Base-by-base conservation (phyloP, 1,139 yeast genomes). In the Pichia kudriavzevii region DNA sequence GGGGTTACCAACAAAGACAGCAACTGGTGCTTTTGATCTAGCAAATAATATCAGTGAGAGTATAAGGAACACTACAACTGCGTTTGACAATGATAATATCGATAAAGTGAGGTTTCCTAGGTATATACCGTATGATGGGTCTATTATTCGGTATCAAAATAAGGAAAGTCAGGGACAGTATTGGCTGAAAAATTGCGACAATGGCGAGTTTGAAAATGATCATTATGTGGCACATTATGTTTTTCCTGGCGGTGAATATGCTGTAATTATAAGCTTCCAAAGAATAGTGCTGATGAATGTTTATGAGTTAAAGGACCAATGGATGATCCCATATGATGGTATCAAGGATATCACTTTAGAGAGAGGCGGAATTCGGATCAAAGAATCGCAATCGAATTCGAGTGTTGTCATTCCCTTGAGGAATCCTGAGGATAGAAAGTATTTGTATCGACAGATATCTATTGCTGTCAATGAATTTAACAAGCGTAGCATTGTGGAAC, bases 41-140 rank as follows among this genome's bases (percentile, higher is more conserved):
- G 95, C 98, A 0, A 81, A 85, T 31, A 88, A 85, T 59, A 79
- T 91, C 20, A 79, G 95, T 61, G 97, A 88, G 56, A 97, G 97
- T 17, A 88, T 93, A 32, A 71, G 91, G 41, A 87, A 81, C 55
- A 84, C 97, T 0, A 85, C 99, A 0, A 84, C 95, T 0, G 91
- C 84, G 2, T 81, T 87, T 55, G 96, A 85, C 55, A 74, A 74
- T 4, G 88, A 79, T 32, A 81, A 81, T 0, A 69, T 88, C 33
- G 84, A 79, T 40, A 78, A 84, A 45, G 85, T 84, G 1, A 72
- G 98, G 39, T 66, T 88, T 27, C 93, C 98, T 2, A 64, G 98
- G 33, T 77, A 69, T 47, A 68, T 91, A 30, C 71, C 79, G 12
- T 69, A 68, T 34, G 87, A 82, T 49, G 76, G 80, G 7, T 67